Conservation (phyloP, 148 eudicot genomes). For the Agrostemma githago region DNA sequence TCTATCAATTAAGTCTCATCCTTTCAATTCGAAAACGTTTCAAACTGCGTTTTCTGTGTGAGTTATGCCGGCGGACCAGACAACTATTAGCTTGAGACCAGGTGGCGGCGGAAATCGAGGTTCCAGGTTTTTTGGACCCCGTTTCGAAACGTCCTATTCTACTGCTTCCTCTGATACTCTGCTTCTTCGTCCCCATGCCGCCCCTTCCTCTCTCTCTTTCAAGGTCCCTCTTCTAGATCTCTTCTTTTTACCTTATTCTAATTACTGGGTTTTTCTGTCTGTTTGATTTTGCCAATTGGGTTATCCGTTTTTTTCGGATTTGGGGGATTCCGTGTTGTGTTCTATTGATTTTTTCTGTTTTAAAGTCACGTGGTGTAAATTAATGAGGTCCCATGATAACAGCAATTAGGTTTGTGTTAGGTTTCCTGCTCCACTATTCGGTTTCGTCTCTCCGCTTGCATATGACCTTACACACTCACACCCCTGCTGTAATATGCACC, state of each 20-base stretch:
- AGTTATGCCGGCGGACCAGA: constrained; percentile 93
- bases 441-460: too few species aligned
- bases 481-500: too few species aligned
- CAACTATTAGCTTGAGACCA: constrained; percentile 94
- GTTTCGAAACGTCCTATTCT: constrained; percentile 54
- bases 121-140: constrained; percentile 54
- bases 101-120: constrained; percentile 58
- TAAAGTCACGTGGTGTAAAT: background rate
- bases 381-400: background rate
- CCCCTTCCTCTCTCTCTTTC: constrained; percentile 31
- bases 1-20: background rate
- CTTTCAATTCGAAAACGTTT: background rate
- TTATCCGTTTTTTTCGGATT: constrained; percentile 11
- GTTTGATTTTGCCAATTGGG: constrained; percentile 9
- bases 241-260: constrained; percentile 1
- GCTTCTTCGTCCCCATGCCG: constrained; percentile 72
- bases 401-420: too few species aligned
- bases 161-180: constrained; percentile 46
- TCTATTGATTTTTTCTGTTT: background rate
- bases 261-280: constrained; percentile 11
- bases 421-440: too few species aligned
- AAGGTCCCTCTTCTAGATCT: constrained; percentile 38
- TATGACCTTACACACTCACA: too few species aligned
- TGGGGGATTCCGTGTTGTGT: constrained; percentile 5
- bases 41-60: constrained; percentile 8